phyloP scores from a whole-genome alignment of 2,329 filamentous ascomycete genomes.

The Fusarium nelsonii region DNA sequence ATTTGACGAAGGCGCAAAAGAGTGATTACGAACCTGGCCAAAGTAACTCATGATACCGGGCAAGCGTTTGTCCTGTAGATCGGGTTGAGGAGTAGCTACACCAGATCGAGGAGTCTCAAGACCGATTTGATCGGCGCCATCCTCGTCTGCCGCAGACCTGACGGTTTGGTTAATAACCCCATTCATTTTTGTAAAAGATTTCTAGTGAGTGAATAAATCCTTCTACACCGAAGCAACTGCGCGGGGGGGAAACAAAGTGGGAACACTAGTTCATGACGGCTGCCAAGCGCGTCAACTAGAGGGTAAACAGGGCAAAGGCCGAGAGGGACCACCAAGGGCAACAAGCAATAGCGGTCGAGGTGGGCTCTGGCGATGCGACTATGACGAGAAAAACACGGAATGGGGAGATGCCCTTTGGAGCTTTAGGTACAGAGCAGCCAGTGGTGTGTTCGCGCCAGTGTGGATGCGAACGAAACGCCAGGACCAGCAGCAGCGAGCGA shows the following conservation, averaged over 20 bases:
- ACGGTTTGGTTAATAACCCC: constrained; percentile 65
- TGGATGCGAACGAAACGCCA: constrained; percentile 43
- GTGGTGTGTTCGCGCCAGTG: constrained; percentile 46
- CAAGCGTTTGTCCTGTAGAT: constrained; percentile 92
- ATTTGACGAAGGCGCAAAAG: constrained; percentile 64
- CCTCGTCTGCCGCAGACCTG: constrained; percentile 75
- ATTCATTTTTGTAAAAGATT: constrained; percentile 55
- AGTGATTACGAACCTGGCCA: constrained; percentile 96
- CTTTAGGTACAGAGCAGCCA: constrained; percentile 37
- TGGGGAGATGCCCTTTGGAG: constrained; percentile 38
- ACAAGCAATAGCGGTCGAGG: constrained; percentile 43
- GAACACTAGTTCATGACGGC: constrained; percentile 58
- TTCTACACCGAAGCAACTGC: constrained; percentile 47
- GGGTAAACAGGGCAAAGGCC: constrained; percentile 45
- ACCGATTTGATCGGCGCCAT: constrained; percentile 80
- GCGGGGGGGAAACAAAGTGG: constrained; percentile 51
- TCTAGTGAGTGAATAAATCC: constrained; percentile 49
- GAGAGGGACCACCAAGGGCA: constrained; percentile 38
- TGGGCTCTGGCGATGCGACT: constrained; percentile 48
- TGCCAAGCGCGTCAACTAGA: constrained; percentile 53
- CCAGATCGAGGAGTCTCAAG: constrained; percentile 90
- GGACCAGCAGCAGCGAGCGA: constrained; percentile 31
- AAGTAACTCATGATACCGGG: constrained; percentile 98
- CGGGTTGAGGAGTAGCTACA: constrained; percentile 91
- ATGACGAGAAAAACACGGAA: constrained; percentile 53